phyloP scores from a whole-genome alignment of 106 monocot genomes.

The Allium sativum region DNA sequence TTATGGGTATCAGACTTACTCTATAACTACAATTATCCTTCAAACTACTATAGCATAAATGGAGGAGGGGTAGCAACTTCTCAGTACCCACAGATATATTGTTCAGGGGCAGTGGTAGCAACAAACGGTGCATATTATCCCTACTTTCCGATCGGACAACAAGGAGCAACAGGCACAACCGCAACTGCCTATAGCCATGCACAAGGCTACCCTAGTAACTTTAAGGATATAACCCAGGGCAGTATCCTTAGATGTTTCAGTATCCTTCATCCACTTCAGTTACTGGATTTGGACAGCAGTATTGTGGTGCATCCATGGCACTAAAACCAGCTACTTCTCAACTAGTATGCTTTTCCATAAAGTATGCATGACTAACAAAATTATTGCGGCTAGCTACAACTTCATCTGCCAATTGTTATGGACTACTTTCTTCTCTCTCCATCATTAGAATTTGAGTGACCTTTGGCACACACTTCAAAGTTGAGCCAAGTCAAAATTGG shows the following conservation, averaged over 20 bases:
- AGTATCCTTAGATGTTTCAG: conserved; percentile 53
- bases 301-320: conserved; percentile 24
- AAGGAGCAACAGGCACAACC: conserved; percentile 5
- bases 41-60: conserved; percentile 18
- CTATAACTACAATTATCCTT: too few relatives aligned
- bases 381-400: too few relatives aligned
- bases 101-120: conserved; percentile 15
- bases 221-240: conserved; percentile 3
- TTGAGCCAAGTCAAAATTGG: too few relatives aligned
- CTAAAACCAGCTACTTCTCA: conserved; percentile 54
- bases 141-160: conserved; percentile 31
- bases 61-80: conserved; percentile 11
- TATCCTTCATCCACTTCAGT: conserved; percentile 41
- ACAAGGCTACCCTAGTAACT: conserved; percentile 21
- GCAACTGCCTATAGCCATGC: conserved; percentile 21
- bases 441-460: too few relatives aligned
- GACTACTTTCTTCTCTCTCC: too few relatives aligned
- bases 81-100: conserved; percentile 24
- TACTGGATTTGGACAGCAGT: conserved; percentile 46
- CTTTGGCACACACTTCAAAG: too few relatives aligned
- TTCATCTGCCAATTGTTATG: too few relatives aligned
- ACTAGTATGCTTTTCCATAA: too few relatives aligned
- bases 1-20: too few relatives aligned
- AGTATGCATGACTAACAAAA: too few relatives aligned
- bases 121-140: conserved; percentile 31